phyloP scores from a whole-genome alignment of 768 basidiomycete species.

The Rhizopogon salebrosus region DNA sequence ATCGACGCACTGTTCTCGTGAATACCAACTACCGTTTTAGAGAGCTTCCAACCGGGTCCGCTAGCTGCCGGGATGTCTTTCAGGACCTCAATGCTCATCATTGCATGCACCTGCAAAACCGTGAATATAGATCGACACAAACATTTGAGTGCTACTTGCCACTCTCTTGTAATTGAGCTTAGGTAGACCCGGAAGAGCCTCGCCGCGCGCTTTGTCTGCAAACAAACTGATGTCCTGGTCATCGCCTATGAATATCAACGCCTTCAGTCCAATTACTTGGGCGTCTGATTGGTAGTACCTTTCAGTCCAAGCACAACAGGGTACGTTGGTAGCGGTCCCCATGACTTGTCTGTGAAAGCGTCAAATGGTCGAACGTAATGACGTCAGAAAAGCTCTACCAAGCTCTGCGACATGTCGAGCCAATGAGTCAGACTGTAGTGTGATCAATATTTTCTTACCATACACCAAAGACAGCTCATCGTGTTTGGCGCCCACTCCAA shows the following conservation, averaged over 20 bases:
- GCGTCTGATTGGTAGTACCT: slow-evolving; percentile 29
- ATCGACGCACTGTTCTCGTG: slow-evolving; percentile 71
- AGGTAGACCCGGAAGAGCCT: slow-evolving; percentile 61
- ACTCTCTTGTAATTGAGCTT: slow-evolving; percentile 48
- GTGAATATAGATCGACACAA: not conserved
- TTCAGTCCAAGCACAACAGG: slow-evolving; percentile 77
- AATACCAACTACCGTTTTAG: slow-evolving; percentile 59
- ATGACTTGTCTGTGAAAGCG: slow-evolving; percentile 48
- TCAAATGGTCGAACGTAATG: not conserved
- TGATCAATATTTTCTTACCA: slow-evolving; percentile 36
- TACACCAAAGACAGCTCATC: slow-evolving; percentile 69
- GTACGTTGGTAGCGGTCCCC: slow-evolving; percentile 79
- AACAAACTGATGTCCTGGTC: slow-evolving; percentile 70
- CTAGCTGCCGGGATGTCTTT: slow-evolving; percentile 72
- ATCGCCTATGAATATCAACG: slow-evolving; percentile 31
- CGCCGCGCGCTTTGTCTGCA: slow-evolving; percentile 35
- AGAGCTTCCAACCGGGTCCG: slow-evolving; percentile 76
- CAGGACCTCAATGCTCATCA: slow-evolving; percentile 75
- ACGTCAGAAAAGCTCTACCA: slow-evolving; percentile 26
- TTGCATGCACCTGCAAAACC: slow-evolving; percentile 59
- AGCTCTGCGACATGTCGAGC: slow-evolving; percentile 37
- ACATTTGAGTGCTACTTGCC: slow-evolving; percentile 34
- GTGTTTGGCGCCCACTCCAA: slow-evolving; percentile 77
- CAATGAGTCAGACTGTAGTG: not conserved
- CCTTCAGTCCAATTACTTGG: not conserved